Evolutionary conservation across 148 eudicot genomes (phyloP), one percentile per base, ranked within the genome.

Genomic region (Camellia sinensis): DNA sequence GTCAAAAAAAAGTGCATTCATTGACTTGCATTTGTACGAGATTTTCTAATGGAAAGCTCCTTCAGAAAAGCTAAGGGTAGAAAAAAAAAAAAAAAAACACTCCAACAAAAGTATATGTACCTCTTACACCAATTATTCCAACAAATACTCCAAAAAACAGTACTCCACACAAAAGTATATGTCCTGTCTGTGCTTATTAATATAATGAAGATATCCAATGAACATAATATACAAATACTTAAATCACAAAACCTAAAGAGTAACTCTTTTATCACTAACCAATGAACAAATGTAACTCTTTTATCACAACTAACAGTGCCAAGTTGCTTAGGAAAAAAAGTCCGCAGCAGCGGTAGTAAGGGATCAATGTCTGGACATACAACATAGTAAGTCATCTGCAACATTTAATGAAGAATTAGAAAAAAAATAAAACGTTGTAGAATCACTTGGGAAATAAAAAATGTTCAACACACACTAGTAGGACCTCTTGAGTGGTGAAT

Each of bases 281-380:
- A n/a, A n/a, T n/a, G n/a, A n/a, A 62, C 48, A 6, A 77, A 37
- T n/a, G n/a, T 68, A 62, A 37, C 71, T 5, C n/a, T n/a, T 57
- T 50, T 37, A 62, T 48, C 73, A 77, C 71, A 85, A 91, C 85
- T 74, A 96, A 98, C 99, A 56, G 97, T 91, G 75, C 95, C 95
- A 81, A 96, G 89, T 84, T 96, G 97, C 79, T 93, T n/a, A n/a
- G n/a, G n/a, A 97, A 82, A 96, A 96, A 84, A 92, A 96, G 84
- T 93, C 98, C 64, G 91, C 87, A 84, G 99, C 92, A 69, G 92
- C 94, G 6, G 89, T 87, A 56, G 89, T 87, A 62, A 96, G 75
- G 91, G 92, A 80, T 96, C 95, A 77, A 96, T 89, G 85, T 96
- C 92, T 80, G 98, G 99, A 79, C 97, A 93, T 53, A 93, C 89